Evolutionary conservation across 139 green algal species (phyloP).

Genomic region (Volvox reticuliferus): DNA sequence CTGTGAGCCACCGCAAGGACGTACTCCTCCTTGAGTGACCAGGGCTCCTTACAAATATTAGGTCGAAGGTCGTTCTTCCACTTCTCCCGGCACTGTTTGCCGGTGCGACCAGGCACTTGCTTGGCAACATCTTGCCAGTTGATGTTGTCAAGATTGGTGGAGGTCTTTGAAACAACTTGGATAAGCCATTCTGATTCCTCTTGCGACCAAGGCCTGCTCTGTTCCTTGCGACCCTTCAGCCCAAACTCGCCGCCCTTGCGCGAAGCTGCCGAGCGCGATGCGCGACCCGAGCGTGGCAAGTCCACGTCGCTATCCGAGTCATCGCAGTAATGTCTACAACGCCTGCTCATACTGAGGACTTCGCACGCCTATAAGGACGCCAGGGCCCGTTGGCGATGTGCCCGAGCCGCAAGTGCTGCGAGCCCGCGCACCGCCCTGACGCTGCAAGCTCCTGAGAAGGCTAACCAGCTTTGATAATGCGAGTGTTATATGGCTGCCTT

Average conservation of each 20-base stretch:
- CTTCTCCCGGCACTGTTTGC: conserved; percentile 88
- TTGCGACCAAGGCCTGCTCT: conserved; percentile 25
- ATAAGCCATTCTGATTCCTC: conserved; percentile 35
- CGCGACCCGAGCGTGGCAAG: neutral
- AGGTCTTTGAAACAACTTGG: neutral
- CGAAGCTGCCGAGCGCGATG: neutral
- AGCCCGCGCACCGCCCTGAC: neutral
- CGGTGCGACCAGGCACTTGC: conserved; percentile 68
- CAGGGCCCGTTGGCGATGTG: conserved; percentile 2
- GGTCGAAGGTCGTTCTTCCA: conserved; percentile 85
- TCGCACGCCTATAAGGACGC: neutral
- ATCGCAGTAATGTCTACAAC: neutral
- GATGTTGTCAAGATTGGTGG: conserved; percentile 3
- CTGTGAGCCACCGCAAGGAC: conserved; percentile 65
- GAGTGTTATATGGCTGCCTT: neutral
- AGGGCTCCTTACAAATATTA: conserved; percentile 69
- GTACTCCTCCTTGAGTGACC: conserved; percentile 54
- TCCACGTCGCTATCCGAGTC: conserved; percentile 25
- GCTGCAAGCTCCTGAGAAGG: neutral
- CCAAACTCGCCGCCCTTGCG: conserved; percentile 8
- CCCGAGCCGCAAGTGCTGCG: neutral
- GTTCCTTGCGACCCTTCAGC: conserved; percentile 7
- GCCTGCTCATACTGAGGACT: conserved; percentile 21
- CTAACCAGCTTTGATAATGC: neutral
- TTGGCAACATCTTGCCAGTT: conserved; percentile 54